Conservation (phyloP, 2,329 filamentous ascomycete genomes). For the Leptodontidium sp. region DNA sequence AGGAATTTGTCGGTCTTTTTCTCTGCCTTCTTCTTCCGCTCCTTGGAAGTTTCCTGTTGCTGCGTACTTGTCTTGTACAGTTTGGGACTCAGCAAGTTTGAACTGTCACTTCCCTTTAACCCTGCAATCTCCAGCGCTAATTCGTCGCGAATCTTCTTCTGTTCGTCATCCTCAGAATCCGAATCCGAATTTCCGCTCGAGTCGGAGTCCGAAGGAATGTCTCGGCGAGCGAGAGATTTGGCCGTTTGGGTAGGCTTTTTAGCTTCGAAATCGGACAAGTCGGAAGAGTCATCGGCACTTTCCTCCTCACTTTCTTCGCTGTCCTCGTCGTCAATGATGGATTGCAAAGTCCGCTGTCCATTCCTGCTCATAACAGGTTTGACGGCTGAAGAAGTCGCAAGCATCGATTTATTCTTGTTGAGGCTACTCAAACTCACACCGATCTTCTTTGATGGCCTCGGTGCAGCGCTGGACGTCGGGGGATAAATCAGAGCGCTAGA, state of each 20-base stretch:
- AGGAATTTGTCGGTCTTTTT: slow-evolving; percentile 31
- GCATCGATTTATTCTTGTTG: slow-evolving; percentile 27
- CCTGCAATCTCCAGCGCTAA: slow-evolving; percentile 24
- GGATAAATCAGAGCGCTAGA: slow-evolving; percentile 26
- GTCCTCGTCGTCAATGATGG: slow-evolving; percentile 15
- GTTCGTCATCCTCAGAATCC: slow-evolving; percentile 15
- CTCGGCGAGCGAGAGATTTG: neutral
- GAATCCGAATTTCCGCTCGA: slow-evolving; percentile 21
- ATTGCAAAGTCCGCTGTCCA: slow-evolving; percentile 21
- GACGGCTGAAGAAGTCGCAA: slow-evolving; percentile 23
- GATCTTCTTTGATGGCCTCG: slow-evolving; percentile 35
- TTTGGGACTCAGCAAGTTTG: slow-evolving; percentile 21
- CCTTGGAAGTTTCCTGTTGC: slow-evolving; percentile 11
- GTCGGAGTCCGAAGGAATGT: slow-evolving; percentile 22
- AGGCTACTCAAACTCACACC: slow-evolving; percentile 39
- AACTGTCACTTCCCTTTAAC: slow-evolving; percentile 14
- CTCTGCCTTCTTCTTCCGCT: slow-evolving; percentile 19
- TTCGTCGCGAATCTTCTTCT: slow-evolving; percentile 22
- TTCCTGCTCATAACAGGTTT: slow-evolving; percentile 17
- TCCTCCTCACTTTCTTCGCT: slow-evolving; percentile 33
- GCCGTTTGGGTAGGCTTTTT: slow-evolving; percentile 5
- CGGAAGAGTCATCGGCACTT: slow-evolving; percentile 29
- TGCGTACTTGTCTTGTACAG: slow-evolving; percentile 24
- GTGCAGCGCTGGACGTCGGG: slow-evolving; percentile 29
- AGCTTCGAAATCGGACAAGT: slow-evolving; percentile 32